phyloP scores from a whole-genome alignment of 352 stramenopile genomes.

The Aphanomyces astaci region DNA sequence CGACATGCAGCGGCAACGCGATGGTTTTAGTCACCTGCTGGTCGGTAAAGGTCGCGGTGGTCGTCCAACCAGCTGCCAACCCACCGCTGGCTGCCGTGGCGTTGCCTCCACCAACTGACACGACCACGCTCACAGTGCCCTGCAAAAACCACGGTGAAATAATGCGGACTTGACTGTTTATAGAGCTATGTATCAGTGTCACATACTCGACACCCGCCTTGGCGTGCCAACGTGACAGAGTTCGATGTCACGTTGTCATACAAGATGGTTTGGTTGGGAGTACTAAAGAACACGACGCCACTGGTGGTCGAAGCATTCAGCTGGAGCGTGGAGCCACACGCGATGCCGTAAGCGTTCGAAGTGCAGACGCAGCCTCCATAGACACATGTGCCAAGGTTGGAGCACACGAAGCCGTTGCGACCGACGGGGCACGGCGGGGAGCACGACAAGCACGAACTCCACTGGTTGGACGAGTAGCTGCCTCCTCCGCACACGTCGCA shows the following conservation, averaged over 20 bases:
- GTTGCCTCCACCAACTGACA: conserved; percentile 1
- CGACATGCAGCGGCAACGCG: background rate
- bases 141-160: background rate
- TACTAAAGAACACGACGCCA: conserved; percentile 41
- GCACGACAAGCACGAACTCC: conserved; percentile 50
- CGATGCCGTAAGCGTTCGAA: conserved; percentile 33
- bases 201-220: conserved; percentile 2
- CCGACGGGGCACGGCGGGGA: conserved; percentile 33
- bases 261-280: conserved; percentile 7
- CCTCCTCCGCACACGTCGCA: conserved; percentile 40
- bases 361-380: conserved; percentile 46
- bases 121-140: conserved; percentile 6
- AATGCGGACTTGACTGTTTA: too few relatives aligned
- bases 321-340: conserved; percentile 33
- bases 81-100: conserved; percentile 4
- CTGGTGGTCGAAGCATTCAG: background rate
- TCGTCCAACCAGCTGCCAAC: background rate
- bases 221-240: background rate
- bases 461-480: conserved; percentile 38
- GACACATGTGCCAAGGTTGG: conserved; percentile 42
- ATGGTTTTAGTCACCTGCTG: background rate
- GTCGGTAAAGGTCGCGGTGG: background rate
- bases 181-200: too few relatives aligned
- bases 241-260: conserved; percentile 16
- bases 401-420: conserved; percentile 51